Percentiles rank a stretch among this genome's conserved stretches.
phyloP scores from a whole-genome alignment of 805 yeast species.

The Blastobotrys peoriensis region DNA sequence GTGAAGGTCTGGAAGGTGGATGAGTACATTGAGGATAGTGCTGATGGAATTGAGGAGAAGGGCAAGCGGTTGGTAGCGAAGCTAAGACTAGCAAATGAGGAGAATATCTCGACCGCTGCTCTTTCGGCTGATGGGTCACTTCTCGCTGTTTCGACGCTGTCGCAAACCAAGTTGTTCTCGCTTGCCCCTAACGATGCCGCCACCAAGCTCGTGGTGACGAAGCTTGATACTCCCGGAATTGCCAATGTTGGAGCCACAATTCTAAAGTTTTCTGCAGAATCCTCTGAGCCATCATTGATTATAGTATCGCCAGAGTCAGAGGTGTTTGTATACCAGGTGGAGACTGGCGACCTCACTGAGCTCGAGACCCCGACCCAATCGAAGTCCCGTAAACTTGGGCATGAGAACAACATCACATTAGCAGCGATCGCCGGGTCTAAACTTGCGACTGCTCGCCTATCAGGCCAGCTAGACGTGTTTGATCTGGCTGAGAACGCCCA shows the following conservation, averaged over 20 bases:
- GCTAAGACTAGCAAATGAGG: slow-evolving; percentile 64
- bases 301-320: slow-evolving; percentile 25
- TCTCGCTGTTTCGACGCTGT: slow-evolving; percentile 65
- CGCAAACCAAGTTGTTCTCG: slow-evolving; percentile 62
- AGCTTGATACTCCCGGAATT: slow-evolving; percentile 6
- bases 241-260: slow-evolving; percentile 16
- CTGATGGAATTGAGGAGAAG: slow-evolving; percentile 22
- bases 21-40: slow-evolving; percentile 19
- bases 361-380: slow-evolving; percentile 10
- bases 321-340: slow-evolving; percentile 20
- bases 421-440: slow-evolving; percentile 42
- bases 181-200: slow-evolving; percentile 35
- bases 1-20: slow-evolving; percentile 73
- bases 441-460: slow-evolving; percentile 54
- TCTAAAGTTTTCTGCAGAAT: slow-evolving; percentile 17
- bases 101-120: slow-evolving; percentile 64
- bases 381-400: slow-evolving; percentile 33
- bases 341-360: slow-evolving; percentile 7
- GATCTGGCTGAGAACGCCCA: slow-evolving; percentile 25
- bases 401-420: slow-evolving; percentile 46
- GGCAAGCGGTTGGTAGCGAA: slow-evolving; percentile 59
- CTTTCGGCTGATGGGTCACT: slow-evolving; percentile 60
- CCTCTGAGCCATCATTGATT: slow-evolving; percentile 12
- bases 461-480: slow-evolving; percentile 58
- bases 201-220: slow-evolving; percentile 3